Conservation (phyloP, 768 basidiomycete species). For the Fistulinella prunicolor region DNA sequence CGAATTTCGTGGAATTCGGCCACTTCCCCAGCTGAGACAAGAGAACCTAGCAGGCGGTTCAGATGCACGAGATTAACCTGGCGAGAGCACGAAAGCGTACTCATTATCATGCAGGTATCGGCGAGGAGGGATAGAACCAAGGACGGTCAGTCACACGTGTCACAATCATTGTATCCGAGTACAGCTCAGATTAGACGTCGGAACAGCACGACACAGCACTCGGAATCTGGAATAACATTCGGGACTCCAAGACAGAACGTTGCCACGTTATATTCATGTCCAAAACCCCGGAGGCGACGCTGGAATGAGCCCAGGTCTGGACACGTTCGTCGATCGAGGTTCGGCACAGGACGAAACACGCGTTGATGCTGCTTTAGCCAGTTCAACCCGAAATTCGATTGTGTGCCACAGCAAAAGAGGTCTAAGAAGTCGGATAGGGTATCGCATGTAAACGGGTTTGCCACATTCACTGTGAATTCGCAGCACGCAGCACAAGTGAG, state of each 20-base stretch:
- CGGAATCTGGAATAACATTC: conserved; percentile 6
- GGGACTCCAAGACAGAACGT: no score
- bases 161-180: not conserved
- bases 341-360: no score
- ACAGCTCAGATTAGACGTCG: no score
- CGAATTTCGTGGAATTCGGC: not conserved
- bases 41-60: no score
- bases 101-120: not conserved
- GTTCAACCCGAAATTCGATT: conserved; percentile 3
- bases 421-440: conserved; percentile 6
- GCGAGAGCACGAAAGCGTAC: not conserved
- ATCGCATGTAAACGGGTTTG: conserved; percentile 24
- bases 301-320: no score
- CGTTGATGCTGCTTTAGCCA: no score
- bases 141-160: not conserved
- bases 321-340: no score
- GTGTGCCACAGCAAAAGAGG: conserved; percentile 16
- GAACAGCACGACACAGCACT: conserved; percentile 20
- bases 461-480: conserved; percentile 15
- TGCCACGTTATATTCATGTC: no score
- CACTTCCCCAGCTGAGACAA: conserved; percentile 2
- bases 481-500: conserved; percentile 32
- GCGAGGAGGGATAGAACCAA: not conserved
- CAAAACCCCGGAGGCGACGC: no score
- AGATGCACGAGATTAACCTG: not conserved